Base-by-base conservation (phyloP, 2,329 filamentous ascomycete genomes). In the Nigrograna mackinnonii region DNA sequence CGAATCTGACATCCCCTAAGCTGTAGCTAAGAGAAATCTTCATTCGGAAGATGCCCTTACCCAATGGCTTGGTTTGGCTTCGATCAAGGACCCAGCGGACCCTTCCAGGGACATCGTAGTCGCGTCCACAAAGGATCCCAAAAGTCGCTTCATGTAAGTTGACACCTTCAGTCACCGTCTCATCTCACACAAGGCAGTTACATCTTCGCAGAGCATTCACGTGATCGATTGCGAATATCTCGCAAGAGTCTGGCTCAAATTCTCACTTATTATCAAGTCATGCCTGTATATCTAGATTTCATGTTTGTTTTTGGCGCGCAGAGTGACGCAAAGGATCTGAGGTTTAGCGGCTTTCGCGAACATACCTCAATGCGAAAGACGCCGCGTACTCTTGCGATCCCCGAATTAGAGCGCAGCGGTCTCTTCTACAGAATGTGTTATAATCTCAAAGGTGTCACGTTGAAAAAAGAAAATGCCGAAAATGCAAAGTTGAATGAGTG, bases 271-370 rank as follows among this genome's bases (percentile, higher is more conserved):
- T 66, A 73, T 41, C 70, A 73, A 44, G 64, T 74, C 13, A 73
- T 71, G 68, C 68, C 71, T 0, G 49, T 41, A 7, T 72, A 66
- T 35, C 33, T 73, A 4, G 69, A 74, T 24, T 72, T 73, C 36
- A 49, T 74, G n/a, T 49, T 57, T 3, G 49, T 63, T 0, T 74
- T 72, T 42, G 70, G 70, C 3, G 38, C 44, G 3, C 61, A 68
- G 26, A 54, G 40, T 3, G 47, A 62, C 17, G 43, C 57, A 1
- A 56, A 43, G 7, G 65, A 72, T 24, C 44, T 66, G 2, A 54
- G 60, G 3, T 72, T 68, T 46, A 68, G 62, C 37, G 63, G 64
- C 1, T 73, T 74, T 41, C 62, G 58, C 2, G 58, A 64, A 14
- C 60, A 70, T 17, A 62, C 48, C 12, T 38, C 47, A 1, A 44